phyloP scores from a whole-genome alignment of 768 basidiomycete genomes.

The Psilocybe subaeruginosa region DNA sequence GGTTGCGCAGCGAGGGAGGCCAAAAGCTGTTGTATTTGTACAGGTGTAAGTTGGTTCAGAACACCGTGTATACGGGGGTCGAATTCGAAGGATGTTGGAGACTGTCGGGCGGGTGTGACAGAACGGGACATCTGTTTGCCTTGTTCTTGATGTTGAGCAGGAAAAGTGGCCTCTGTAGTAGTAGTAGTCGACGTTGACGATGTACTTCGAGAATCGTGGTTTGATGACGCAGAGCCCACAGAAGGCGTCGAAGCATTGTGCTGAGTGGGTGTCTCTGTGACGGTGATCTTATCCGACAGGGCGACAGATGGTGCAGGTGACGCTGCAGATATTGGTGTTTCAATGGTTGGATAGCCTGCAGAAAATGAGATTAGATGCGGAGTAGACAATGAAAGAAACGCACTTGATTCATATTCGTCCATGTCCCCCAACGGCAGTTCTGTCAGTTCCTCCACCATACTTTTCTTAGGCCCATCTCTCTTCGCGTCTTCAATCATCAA shows the following conservation, averaged over 20 bases:
- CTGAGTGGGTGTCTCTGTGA: slow-evolving; percentile 15
- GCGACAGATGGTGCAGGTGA: slow-evolving; percentile 38
- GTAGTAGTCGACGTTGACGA: neutral
- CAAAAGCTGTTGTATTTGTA: slow-evolving; percentile 62
- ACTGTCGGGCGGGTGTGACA: slow-evolving; percentile 24
- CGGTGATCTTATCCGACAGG: slow-evolving; percentile 30
- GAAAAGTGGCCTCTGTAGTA: slow-evolving; percentile 3
- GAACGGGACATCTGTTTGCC: slow-evolving; percentile 21
- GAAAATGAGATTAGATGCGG: neutral
- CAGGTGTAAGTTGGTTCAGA: slow-evolving; percentile 55
- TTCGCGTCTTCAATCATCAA: slow-evolving; percentile 71
- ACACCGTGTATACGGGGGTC: slow-evolving; percentile 51
- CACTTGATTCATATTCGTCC: slow-evolving; percentile 17
- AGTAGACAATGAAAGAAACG: neutral
- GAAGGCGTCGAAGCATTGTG: neutral
- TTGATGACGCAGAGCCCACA: neutral
- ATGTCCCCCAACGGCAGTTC: slow-evolving; percentile 20
- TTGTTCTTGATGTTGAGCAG: slow-evolving; percentile 18
- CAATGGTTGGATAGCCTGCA: slow-evolving; percentile 47
- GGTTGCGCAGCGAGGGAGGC: slow-evolving; percentile 42
- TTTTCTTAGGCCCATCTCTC: slow-evolving; percentile 35
- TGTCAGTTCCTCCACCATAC: slow-evolving; percentile 30
- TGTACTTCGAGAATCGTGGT: too few relatives aligned
- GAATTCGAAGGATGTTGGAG: slow-evolving; percentile 31
- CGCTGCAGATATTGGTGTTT: slow-evolving; percentile 45